Evolutionary conservation across 208 protist genomes (phyloP), one percentile per base, ranked within the genome.

Genomic region (Leishmania tropica): DNA sequence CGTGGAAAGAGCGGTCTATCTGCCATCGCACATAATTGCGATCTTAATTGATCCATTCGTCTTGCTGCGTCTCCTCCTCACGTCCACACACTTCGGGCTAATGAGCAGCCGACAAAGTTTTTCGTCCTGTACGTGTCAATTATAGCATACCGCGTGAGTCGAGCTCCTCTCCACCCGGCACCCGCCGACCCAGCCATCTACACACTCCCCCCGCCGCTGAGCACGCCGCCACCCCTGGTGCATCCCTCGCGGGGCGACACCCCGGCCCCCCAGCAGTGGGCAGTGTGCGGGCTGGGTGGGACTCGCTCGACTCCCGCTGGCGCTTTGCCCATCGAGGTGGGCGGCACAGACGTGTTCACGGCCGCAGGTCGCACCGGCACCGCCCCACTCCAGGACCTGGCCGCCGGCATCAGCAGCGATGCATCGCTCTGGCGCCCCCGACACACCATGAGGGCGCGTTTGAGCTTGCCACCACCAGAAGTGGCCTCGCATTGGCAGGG

Each of bases 41-140:
- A 31, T 54, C 56, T 3, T 5, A 17, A 56, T 56, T 56, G 10
- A 47, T 62, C 62, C 28, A 37, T 37, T 37, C 3, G n/a, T 37
- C 1, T 37, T 40, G 24, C 21, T 10, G 56, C 17, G 7, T 40
- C 31, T 35, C 15, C n/a, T 15, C 13, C 62, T 67, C 31, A 40
- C 24, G 62, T 40, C 31, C 11, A 67, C 62, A 73, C 21, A 73
- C 40, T 73, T 48, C 40, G 40, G 40, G 67, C 67, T 31, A 73
- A 73, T 73, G 67, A 48, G 67, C 67, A 51, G 67, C 67, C 40
- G 40, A 31, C 24, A 40, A 73, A 73, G 40, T 73, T 47, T 42
- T 48, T 28, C 56, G 60, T 10, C 5, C n/a, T 67, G 21, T 37
- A 37, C 31, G 62, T 10, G 10, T 6, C n/a, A n/a, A n/a, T n/a